A percentile compares a stretch with the other conserved stretches of the same genome.
phyloP scores from a whole-genome alignment of 148 eudicot genomes.

The Talinum fruticosum region DNA sequence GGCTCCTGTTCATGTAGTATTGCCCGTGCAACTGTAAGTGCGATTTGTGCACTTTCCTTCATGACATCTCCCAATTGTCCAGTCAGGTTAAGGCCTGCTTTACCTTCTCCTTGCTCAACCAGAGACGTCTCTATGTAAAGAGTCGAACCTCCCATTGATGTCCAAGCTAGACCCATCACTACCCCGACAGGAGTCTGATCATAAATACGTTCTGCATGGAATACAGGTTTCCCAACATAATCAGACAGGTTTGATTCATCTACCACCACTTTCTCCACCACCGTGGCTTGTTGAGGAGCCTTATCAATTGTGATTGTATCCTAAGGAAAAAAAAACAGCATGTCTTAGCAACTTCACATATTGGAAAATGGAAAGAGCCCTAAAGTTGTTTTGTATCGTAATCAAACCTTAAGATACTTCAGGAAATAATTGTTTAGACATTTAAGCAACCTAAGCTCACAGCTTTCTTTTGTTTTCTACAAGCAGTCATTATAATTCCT shows the following conservation, averaged over 20 bases:
- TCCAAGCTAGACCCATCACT: constrained; percentile 99
- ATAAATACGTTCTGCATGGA: constrained; percentile 95
- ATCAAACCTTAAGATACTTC: not conserved
- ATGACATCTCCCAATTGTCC: constrained; percentile 99
- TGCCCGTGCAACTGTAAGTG: constrained; percentile 80
- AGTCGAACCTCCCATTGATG: constrained; percentile 98
- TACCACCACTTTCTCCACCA: constrained; percentile 58
- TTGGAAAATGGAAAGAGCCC: not conserved
- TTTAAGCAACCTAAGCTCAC: not conserved
- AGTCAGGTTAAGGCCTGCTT: constrained; percentile 77
- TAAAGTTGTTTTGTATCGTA: not conserved
- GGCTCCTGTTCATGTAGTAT: constrained; percentile 63
- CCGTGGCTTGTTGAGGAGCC: constrained; percentile 27
- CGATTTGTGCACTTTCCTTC: constrained; percentile 99
- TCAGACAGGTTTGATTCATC: constrained; percentile 68
- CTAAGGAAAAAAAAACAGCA: constrained; percentile 32
- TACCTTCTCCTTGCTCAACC: constrained; percentile 84
- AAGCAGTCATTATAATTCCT: not conserved
- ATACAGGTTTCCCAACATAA: constrained; percentile 96
- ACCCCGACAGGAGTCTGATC: constrained; percentile 87
- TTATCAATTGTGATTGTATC: constrained; percentile 38
- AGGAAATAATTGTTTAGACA: not conserved
- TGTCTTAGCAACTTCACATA: not conserved
- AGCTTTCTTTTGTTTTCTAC: not conserved
- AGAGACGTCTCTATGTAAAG: constrained; percentile 82